Base-by-base conservation (phyloP, 192 early-diverging fungal species). In the Funneliformis mosseae region DNA sequence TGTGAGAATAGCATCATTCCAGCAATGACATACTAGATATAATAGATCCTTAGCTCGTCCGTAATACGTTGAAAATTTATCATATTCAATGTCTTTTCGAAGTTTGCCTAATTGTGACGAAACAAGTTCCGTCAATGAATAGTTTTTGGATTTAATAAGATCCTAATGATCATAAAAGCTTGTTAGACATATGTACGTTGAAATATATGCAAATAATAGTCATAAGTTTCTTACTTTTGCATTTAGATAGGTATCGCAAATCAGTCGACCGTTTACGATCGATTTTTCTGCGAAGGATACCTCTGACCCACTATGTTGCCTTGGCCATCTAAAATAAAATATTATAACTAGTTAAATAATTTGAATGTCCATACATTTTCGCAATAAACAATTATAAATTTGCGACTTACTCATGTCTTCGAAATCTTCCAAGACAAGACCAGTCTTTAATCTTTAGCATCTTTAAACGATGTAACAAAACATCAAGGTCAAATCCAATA, bases 381-480 rank as follows among this genome's bases (percentile, higher is more conserved):
- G 18, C 1, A 6, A 18, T 55, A 55, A 55, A 21, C 16, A 38
- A 59, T 76, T 0, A 67, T 43, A 33, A 33, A 33, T 2, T 33
- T 33, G 33, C 33, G 33, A 80, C 87, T 80, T 87, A 93, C 88
- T 90, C 82, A 43, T 87, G 90, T 59, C 97, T 88, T 25, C 92
- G 88, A 68, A 99, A 86, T 33, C 98, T 85, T 8, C 98, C 98
- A 21, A 99, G 84, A 66, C 88, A 88, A 11, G 94, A 95, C 98
- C 98, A 99, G 43, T 92, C 86, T 48, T 90, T 89, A 9, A 89
- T 90, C 7, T 91, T 92, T 38, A 91, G 87, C n/a, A 84, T 88
- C 76, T 95, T 96, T 94, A 99, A 95, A 33, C 98, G 94, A 81
- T 97, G 95, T 64, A 99, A 84, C 3, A 99, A 85, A 10, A 99